Percentiles rank a stretch among this genome's conserved stretches.
phyloP scores from a whole-genome alignment of 2,329 filamentous ascomycete species.

The Fusarium nelsonii region DNA sequence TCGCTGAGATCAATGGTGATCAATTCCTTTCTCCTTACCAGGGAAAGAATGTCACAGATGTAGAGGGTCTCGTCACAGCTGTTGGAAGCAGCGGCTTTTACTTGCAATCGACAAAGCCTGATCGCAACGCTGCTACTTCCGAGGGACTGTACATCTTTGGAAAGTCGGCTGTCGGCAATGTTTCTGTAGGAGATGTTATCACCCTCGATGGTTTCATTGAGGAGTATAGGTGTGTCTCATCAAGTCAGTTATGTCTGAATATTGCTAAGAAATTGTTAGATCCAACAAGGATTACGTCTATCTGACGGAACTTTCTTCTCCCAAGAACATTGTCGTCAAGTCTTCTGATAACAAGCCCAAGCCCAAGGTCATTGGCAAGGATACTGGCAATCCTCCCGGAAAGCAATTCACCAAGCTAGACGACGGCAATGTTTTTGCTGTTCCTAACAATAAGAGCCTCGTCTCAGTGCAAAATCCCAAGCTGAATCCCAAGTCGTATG shows the following conservation, averaged over 20 bases:
- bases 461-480: constrained; percentile 71
- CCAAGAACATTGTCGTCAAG: constrained; percentile 65
- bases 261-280: constrained; percentile 51
- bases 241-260: not conserved
- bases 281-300: constrained; percentile 69
- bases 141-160: constrained; percentile 76
- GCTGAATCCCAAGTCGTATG: constrained; percentile 71
- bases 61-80: constrained; percentile 74
- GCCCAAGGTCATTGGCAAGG: constrained; percentile 71
- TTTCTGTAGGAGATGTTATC: constrained; percentile 73
- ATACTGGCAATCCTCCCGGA: constrained; percentile 69
- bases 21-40: constrained; percentile 72
- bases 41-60: constrained; percentile 66
- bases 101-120: constrained; percentile 70
- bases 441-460: constrained; percentile 71
- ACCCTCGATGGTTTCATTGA: constrained; percentile 69
- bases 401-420: constrained; percentile 72
- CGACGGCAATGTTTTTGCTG: constrained; percentile 71
- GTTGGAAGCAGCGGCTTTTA: constrained; percentile 72
- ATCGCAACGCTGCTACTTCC: constrained; percentile 68
- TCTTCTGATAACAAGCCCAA: constrained; percentile 66
- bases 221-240: constrained; percentile 63
- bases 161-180: constrained; percentile 61
- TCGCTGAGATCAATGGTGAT: constrained; percentile 75
- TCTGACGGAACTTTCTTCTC: constrained; percentile 72